Evolutionary conservation across 257 asterid species (phyloP).

Genomic region (Solanum bulbocastanum): DNA sequence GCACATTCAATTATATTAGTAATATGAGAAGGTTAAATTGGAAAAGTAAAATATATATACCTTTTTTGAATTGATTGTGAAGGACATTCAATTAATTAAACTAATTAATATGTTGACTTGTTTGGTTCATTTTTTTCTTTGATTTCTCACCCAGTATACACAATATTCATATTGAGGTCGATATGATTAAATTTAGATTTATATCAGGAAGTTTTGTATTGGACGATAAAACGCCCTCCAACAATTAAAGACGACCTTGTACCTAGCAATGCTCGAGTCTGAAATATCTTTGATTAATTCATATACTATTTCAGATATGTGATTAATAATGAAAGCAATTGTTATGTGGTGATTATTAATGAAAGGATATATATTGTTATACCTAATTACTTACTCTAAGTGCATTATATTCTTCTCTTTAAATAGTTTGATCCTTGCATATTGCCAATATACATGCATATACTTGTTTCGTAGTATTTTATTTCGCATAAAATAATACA

Average conservation of each 20-base stretch:
- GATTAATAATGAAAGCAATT: background rate
- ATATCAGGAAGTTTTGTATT: background rate
- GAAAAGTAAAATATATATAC: background rate
- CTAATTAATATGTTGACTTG: background rate
- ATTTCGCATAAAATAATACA: background rate
- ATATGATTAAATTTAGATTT: background rate
- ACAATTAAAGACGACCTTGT: rapidly evolving
- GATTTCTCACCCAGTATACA: background rate
- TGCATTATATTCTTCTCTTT: background rate
- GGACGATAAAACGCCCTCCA: rapidly evolving
- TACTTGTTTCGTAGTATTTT: background rate
- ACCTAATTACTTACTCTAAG: background rate
- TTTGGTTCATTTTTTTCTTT: background rate
- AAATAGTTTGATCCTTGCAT: background rate
- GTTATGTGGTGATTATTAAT: background rate
- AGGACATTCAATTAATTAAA: background rate
- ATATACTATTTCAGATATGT: background rate
- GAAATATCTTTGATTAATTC: background rate
- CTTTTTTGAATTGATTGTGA: background rate
- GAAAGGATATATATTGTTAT: background rate
- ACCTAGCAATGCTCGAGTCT: rapidly evolving
- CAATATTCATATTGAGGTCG: rapidly evolving
- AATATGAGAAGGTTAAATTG: background rate
- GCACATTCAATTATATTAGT: background rate
- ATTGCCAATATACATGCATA: background rate